These are phyloP conservation scores for Pichia sp. DNA, from an alignment of 1,139 yeast genomes.

Conservation along the genomic window DNA sequence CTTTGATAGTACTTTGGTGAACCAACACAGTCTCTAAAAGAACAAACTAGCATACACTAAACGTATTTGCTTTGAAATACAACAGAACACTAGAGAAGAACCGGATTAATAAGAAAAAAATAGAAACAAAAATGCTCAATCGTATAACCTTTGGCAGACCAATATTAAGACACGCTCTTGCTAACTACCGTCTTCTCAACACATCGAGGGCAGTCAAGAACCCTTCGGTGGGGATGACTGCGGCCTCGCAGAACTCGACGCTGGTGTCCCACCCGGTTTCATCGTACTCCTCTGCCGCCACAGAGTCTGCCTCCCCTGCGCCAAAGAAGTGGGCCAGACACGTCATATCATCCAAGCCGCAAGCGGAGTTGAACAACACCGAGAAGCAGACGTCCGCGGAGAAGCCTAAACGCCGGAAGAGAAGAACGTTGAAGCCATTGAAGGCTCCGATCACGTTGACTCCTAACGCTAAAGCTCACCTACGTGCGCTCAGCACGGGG, in stretches of 20 bases:
- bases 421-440: conserved; percentile 73
- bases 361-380: neutral
- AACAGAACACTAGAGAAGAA: too few relatives aligned
- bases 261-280: neutral
- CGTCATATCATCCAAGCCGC: conserved; percentile 18
- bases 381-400: neutral
- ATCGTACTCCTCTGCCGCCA: neutral
- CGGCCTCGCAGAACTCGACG: neutral
- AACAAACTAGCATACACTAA: neutral
- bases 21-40: neutral
- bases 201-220: conserved; percentile 1
- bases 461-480: conserved; percentile 67
- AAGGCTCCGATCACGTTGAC: conserved; percentile 84
- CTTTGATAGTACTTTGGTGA: neutral
- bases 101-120: neutral
- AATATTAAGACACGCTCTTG: neutral
- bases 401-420: conserved; percentile 41
- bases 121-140: neutral
- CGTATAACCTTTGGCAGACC: conserved; percentile 6
- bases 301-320: neutral
- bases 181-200: conserved; percentile 4
- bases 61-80: too few relatives aligned
- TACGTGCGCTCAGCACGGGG: conserved; percentile 60
- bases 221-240: neutral
- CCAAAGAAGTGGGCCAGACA: conserved; percentile 27